Evolutionary conservation across 2,329 filamentous ascomycete genomes (phyloP), one percentile per base, ranked within the genome.

Genomic region (Chrysoporthe deuterocubensis): DNA sequence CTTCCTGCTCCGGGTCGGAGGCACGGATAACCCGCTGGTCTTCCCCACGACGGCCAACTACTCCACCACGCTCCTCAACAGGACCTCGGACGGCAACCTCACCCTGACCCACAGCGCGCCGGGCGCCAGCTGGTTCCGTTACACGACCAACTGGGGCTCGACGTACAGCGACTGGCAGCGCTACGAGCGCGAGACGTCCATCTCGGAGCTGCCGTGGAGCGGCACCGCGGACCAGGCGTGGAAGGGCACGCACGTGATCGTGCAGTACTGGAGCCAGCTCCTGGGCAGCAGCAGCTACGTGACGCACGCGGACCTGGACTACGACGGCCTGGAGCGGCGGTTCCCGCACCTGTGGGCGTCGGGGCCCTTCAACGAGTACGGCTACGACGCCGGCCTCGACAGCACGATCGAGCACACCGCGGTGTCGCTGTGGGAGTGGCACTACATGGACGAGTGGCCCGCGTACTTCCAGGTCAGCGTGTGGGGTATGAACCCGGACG

Each of bases 401-500:
- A 88, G 87, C 68, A 67, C 76, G 5, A 82, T 89, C 75, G 72
- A 78, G 44, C 81, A 85, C 57, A 79, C 77, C 13, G 75, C 75
- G 26, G 81, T 86, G 62, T 80, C 81, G 11, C 74, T 78, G 7
- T 90, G 88, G 88, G 79, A 82, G 32, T 88, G 84, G 72, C 81
- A 87, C 69, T 87, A 89, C 67, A 84, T 89, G 82, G 80, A 82
- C 3, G 88, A 90, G 73, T 90, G 86, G 83, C 88, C 88, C 6
- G 82, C 83, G 4, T 78, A 83, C 50, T 82, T 87, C 62, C 87
- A 90, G 72, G 76, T 89, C 66, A 90, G 89, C 70, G 82, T 88
- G 3, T 90, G 88, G 88, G 88, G 88, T 52, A 87, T 89, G 74
- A 88, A 90, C 72, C 83, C 84, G 1, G 83, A 89, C 75, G 86